Evolutionary conservation across 1,139 yeast species (phyloP), one percentile per base, ranked within the genome.

Genomic region (Zygosaccharomyces pseudobailii): DNA sequence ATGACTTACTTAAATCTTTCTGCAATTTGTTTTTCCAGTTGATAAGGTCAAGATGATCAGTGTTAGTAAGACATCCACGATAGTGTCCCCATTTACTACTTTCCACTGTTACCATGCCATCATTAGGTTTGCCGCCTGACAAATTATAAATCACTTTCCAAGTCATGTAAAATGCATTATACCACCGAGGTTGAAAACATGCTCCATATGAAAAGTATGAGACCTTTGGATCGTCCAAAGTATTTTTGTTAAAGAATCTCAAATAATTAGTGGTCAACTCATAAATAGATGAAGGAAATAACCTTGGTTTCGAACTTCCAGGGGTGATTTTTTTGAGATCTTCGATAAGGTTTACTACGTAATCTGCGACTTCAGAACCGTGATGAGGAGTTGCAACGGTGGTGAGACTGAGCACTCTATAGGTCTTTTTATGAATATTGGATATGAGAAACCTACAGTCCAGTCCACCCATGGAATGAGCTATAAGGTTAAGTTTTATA

Each of bases 391-490:
- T 87, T 0, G 94, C 79, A 1, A 89, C 75, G 0, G 97, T 88
- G 0, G 96, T 87, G 24, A 89, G 68, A 39, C 95, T 84, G 1
- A 75, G 79, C 5, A 85, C 80, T 55, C 79, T 67, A 56, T 78
- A 85, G 44, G 75, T 71, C 32, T 67, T 58, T 48, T 68, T 53
- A 21, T 72, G 69, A 13, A 84, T 64, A 45, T 76, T 70, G 0
- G 87, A 75, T 1, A 87, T 84, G 55, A 89, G 67, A 60, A 83
- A 87, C 43, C 97, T 68, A 34, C 90, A 79, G 63, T 89, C 97
- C 36, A 89, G 69, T 0, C 97, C 97, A 6, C 97, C 97, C 96
- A 89, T 88, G 0, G 96, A 87, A 62, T 89, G 97, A n/a, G 95
- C 94, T 20, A 89, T 73, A 34, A 89, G 66, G 61, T 89, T 89